Conservation (phyloP, 441 rosid genomes). For the Pelargonium cotyledonis region DNA sequence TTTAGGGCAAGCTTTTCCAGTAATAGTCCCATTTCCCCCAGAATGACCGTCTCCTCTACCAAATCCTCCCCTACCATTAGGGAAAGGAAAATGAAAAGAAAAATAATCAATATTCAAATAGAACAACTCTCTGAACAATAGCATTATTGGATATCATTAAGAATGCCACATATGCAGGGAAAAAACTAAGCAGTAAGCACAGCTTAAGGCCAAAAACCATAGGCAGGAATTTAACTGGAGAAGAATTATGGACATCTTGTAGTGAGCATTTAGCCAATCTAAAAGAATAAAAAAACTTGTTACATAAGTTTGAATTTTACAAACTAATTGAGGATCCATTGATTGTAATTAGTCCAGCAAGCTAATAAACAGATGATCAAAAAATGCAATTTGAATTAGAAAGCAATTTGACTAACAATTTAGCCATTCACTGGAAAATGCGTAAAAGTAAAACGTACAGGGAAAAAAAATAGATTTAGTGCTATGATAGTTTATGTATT, state of each 20-base stretch:
- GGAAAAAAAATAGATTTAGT: neutral
- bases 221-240: neutral
- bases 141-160: constrained; percentile 8
- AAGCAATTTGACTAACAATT: neutral
- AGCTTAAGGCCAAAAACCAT: constrained; percentile 8
- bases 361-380: neutral
- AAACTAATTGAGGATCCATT: neutral
- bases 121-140: constrained; percentile 8
- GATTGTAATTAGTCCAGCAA: neutral
- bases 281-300: neutral
- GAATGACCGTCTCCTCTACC: constrained; percentile 54
- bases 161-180: neutral
- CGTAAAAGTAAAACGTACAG: neutral
- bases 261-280: neutral
- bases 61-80: constrained; percentile 62
- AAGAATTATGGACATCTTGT: neutral
- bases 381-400: neutral
- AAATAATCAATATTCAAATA: constrained; percentile 19
- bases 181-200: constrained; percentile 11
- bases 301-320: neutral
- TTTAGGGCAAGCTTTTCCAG: constrained; percentile 82
- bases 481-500: neutral
- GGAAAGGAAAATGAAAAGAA: neutral
- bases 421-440: neutral
- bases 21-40: constrained; percentile 74